Percentiles rank a stretch among this genome's conserved stretches.
Conservation (phyloP, 2,329 filamentous ascomycete genomes). For the Microsporum audouinii region DNA sequence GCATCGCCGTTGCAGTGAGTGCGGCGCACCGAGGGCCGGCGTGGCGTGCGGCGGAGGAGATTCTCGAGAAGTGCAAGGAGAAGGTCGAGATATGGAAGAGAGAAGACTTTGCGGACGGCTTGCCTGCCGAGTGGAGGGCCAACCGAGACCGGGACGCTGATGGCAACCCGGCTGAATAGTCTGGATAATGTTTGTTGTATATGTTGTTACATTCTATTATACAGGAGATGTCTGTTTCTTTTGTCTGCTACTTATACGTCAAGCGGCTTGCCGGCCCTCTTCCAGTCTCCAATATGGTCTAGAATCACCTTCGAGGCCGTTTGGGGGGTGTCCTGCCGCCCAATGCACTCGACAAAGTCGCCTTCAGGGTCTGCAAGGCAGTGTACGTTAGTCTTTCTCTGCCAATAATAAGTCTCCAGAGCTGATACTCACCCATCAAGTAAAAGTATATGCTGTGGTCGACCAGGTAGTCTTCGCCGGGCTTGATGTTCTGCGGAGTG, state of each 20-base stretch:
- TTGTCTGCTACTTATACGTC: conserved; percentile 28
- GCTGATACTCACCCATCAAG: conserved; percentile 59
- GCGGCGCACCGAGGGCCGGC: conserved; percentile 71
- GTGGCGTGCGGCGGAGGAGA: conserved; percentile 81
- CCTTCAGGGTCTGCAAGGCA: conserved; percentile 65
- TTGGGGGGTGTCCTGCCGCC: conserved; percentile 83
- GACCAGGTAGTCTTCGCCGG: conserved; percentile 91
- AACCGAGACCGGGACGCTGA: conserved; percentile 62
- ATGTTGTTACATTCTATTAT: not conserved
- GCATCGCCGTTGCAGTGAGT: conserved; percentile 78
- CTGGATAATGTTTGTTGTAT: not conserved
- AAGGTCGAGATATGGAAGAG: conserved; percentile 91
- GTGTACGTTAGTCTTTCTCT: not conserved
- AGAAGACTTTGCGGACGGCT: conserved; percentile 69
- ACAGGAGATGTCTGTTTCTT: not conserved
- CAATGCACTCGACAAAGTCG: conserved; percentile 94
- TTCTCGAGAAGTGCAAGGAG: conserved; percentile 74
- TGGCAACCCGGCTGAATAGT: conserved; percentile 16
- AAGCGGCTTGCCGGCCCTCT: conserved; percentile 41
- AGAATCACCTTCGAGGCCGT: conserved; percentile 73
- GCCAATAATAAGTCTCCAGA: not conserved
- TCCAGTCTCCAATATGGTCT: conserved; percentile 74
- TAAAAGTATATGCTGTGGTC: conserved; percentile 99
- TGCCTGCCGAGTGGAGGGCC: conserved; percentile 61
- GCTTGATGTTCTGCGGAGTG: conserved; percentile 75